Conservation (phyloP, 1,284 basidiomycete genomes). For the Marasmius tenuissimus region DNA sequence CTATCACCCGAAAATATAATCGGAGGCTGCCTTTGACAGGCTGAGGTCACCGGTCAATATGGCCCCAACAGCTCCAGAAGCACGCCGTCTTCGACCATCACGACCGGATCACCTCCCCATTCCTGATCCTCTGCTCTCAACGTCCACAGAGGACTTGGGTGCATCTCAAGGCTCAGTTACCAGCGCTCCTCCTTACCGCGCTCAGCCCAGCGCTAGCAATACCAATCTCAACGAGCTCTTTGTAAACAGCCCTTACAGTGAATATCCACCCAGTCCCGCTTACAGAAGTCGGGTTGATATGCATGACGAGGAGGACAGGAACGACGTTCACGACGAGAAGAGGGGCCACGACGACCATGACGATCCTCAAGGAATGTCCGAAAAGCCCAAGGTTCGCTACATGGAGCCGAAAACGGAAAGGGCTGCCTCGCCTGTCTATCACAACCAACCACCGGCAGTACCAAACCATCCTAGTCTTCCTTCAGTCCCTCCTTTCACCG, state of each 20-base stretch:
- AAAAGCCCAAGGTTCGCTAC: conserved; percentile 52
- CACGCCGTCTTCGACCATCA: neutral
- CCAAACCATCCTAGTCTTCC: conserved; percentile 22
- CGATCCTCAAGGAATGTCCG: conserved; percentile 10
- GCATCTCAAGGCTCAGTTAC: neutral
- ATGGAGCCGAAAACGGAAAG: conserved; percentile 35
- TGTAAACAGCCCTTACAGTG: conserved; percentile 7
- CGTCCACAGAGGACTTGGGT: neutral
- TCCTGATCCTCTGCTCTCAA: neutral
- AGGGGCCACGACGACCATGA: conserved; percentile 14
- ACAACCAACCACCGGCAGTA: conserved; percentile 23
- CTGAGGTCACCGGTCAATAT: neutral
- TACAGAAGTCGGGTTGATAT: conserved; percentile 17
- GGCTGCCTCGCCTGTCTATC: conserved; percentile 20
- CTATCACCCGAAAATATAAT: too few species aligned
- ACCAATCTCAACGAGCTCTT: conserved; percentile 1
- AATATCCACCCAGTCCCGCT: conserved; percentile 22
- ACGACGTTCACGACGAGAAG: conserved; percentile 7
- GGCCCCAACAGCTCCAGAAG: neutral
- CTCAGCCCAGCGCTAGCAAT: conserved; percentile 10
- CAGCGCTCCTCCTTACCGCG: conserved; percentile 12
- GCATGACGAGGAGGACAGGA: conserved; percentile 17
- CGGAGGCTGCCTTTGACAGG: too few species aligned
- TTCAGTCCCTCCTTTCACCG: too few species aligned
- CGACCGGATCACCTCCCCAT: neutral